Percentiles rank a stretch among this genome's conserved stretches.
Conservation (phyloP, 1,139 yeast genomes). For the Geotrichum candidum region DNA sequence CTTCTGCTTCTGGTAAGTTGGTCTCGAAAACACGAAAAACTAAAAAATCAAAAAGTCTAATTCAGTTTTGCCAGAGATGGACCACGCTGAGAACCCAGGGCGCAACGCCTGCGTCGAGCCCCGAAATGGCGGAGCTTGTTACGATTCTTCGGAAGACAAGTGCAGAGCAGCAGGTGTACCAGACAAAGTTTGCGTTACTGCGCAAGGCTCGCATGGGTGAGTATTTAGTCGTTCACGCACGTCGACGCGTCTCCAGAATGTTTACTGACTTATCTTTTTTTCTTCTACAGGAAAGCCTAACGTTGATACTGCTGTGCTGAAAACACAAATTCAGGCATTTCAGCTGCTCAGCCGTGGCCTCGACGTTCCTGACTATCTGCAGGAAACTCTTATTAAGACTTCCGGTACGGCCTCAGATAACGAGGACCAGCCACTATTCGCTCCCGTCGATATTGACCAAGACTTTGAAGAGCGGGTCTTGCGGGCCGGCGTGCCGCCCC, state of each 20-base stretch:
- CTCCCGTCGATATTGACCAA: slow-evolving; percentile 19
- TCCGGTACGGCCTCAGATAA: background rate
- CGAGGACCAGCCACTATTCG: background rate
- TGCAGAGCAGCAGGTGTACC: slow-evolving; percentile 37
- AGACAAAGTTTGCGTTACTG: slow-evolving; percentile 31
- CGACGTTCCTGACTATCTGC: slow-evolving; percentile 54
- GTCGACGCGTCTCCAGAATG: background rate
- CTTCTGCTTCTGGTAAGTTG: slow-evolving; percentile 33
- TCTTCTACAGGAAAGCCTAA: background rate
- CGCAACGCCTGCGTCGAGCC: slow-evolving; percentile 30
- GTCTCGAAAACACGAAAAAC: background rate
- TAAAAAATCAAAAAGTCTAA: background rate
- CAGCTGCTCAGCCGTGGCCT: slow-evolving; percentile 71
- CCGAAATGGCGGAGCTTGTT: slow-evolving; percentile 37
- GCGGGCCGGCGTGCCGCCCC: slow-evolving; percentile 31
- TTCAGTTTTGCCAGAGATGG: slow-evolving; percentile 33
- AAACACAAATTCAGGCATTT: slow-evolving; percentile 66
- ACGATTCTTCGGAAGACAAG: slow-evolving; percentile 32
- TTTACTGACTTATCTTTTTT: background rate
- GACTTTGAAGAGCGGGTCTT: slow-evolving; percentile 33
- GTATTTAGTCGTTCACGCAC: background rate
- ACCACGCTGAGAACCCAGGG: slow-evolving; percentile 36
- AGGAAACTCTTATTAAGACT: slow-evolving; percentile 36
- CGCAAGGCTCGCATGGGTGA: slow-evolving; percentile 18
- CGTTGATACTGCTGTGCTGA: slow-evolving; percentile 33